Percentiles rank a stretch among this genome's conserved stretches.
Evolutionary conservation across 2,329 filamentous ascomycete species (phyloP).

Genomic region (Hypoxylon sp.): DNA sequence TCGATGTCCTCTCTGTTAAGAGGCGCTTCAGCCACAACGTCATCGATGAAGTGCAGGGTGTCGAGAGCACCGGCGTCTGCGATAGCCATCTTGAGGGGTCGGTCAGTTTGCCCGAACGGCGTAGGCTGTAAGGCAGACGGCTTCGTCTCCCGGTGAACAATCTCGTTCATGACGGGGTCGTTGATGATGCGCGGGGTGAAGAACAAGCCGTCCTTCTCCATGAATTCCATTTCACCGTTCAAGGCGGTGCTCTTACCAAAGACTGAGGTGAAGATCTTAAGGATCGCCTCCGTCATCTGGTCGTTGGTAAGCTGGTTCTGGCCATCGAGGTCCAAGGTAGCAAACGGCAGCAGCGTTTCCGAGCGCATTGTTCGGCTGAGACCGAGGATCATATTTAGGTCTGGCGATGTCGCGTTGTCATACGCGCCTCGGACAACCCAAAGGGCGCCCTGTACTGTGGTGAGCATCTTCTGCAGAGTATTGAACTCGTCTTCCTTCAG

Average conservation of each 20-base stretch:
- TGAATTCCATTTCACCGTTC: constrained; percentile 58
- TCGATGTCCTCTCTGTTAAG: constrained; percentile 53
- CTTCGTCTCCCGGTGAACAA: constrained; percentile 58
- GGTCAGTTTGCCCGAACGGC: constrained; percentile 52
- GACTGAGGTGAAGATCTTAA: constrained; percentile 53
- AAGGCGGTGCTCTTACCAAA: constrained; percentile 51
- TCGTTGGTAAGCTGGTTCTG: constrained; percentile 36
- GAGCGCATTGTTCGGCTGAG: constrained; percentile 52
- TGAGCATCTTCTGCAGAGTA: constrained; percentile 48
- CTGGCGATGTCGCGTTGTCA: constrained; percentile 49
- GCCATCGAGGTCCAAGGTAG: constrained; percentile 51
- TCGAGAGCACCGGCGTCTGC: constrained; percentile 47
- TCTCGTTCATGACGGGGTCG: constrained; percentile 56
- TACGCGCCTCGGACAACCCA: constrained; percentile 55
- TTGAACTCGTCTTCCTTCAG: constrained; percentile 55
- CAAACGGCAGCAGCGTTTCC: constrained; percentile 51
- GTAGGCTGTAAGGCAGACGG: constrained; percentile 53
- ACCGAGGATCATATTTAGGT: constrained; percentile 51
- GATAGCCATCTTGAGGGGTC: constrained; percentile 47
- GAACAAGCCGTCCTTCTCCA: constrained; percentile 54
- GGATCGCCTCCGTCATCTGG: constrained; percentile 43
- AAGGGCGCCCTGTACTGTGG: constrained; percentile 49
- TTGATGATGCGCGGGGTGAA: constrained; percentile 56
- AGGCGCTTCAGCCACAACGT: constrained; percentile 43
- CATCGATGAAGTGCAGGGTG: constrained; percentile 48